phyloP scores from a whole-genome alignment of 495 filamentous ascomycete species.

The Penicillium turbatum region DNA sequence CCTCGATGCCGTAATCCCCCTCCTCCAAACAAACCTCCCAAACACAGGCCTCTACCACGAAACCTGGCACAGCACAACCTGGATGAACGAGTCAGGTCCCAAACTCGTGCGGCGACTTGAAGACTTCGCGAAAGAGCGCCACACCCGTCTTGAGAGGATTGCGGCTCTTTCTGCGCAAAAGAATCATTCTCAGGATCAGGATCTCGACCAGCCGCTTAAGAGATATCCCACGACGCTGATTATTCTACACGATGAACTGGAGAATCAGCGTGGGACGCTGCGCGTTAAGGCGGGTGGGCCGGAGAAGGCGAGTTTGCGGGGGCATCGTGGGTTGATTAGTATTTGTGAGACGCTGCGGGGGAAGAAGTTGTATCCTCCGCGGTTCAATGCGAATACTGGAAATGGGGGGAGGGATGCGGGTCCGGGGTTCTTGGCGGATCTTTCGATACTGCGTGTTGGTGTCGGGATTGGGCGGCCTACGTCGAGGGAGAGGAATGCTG shows the following conservation, averaged over 20 bases:
- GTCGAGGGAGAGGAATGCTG: slow-evolving; percentile 50
- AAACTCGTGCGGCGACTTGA: slow-evolving; percentile 36
- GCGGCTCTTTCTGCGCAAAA: background rate
- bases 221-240: slow-evolving; percentile 48
- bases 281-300: slow-evolving; percentile 53
- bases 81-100: slow-evolving; percentile 71
- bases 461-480: slow-evolving; percentile 69
- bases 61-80: slow-evolving; percentile 61
- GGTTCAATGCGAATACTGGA: background rate
- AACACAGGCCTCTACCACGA: slow-evolving; percentile 50
- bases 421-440: slow-evolving; percentile 5
- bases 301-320: slow-evolving; percentile 51
- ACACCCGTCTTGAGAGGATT: slow-evolving; percentile 28
- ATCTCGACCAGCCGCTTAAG: background rate
- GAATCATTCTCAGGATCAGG: no score
- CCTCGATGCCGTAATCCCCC: slow-evolving; percentile 49
- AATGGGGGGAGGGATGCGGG: background rate
- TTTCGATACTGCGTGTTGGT: slow-evolving; percentile 52
- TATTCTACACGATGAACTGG: slow-evolving; percentile 80
- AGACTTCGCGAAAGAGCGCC: slow-evolving; percentile 45
- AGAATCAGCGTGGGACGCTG: slow-evolving; percentile 61
- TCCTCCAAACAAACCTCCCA: slow-evolving; percentile 40
- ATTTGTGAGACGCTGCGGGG: slow-evolving; percentile 46
- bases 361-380: slow-evolving; percentile 28
- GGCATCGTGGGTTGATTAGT: slow-evolving; percentile 79